phyloP scores from a whole-genome alignment of 345 rosid genomes.

The Anacardium occidentale region DNA sequence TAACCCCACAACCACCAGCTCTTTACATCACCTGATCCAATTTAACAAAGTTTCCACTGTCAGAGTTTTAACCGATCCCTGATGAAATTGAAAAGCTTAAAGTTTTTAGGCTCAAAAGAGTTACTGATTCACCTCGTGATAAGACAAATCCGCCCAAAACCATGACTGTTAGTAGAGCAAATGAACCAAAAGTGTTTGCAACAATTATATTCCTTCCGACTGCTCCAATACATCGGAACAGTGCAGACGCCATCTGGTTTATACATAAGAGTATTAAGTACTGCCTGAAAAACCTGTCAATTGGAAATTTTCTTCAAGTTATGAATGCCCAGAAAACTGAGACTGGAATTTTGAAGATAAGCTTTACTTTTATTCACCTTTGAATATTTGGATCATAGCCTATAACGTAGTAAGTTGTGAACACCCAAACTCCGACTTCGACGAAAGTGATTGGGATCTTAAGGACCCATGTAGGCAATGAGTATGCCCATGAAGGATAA shows the following conservation, averaged over 20 bases:
- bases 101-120: background rate
- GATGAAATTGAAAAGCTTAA: background rate
- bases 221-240: conserved; percentile 56
- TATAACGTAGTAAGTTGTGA: conserved; percentile 49
- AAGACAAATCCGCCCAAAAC: conserved; percentile 65
- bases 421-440: conserved; percentile 63
- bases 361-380: conserved; percentile 32
- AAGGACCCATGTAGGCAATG: conserved; percentile 76
- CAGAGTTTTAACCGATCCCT: conserved; percentile 13
- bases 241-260: conserved; percentile 57
- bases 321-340: background rate
- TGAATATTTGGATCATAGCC: conserved; percentile 51
- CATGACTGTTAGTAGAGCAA: conserved; percentile 41
- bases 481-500: conserved; percentile 89
- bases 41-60: conserved; percentile 7
- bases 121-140: conserved; percentile 40
- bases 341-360: background rate
- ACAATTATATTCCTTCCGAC: conserved; percentile 58
- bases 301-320: conserved; percentile 15
- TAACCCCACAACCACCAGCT: conserved; percentile 76
- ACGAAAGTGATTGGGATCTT: conserved; percentile 67
- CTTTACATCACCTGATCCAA: conserved; percentile 44
- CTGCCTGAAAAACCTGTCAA: conserved; percentile 55
- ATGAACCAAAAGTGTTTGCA: conserved; percentile 59
- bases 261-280: conserved; percentile 43